A percentile compares a stretch with the other conserved stretches of the same genome.
Evolutionary conservation across 23 red algal genomes (phyloP).

Genomic region (Cyanidiococcus yangmingshanensis): DNA sequence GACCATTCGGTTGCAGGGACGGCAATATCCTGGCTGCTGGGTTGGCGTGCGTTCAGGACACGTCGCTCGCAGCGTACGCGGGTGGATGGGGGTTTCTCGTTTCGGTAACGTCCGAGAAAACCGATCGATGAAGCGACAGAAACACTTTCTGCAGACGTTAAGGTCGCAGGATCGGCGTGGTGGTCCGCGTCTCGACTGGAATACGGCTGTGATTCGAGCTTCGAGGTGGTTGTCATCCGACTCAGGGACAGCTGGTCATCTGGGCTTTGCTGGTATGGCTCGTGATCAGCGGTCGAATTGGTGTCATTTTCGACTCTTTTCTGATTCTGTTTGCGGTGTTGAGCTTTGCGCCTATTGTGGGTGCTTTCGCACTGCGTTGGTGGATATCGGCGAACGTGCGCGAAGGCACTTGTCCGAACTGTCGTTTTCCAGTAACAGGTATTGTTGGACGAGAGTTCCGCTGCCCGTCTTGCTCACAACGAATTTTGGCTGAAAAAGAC

Average conservation of each 20-base stretch:
- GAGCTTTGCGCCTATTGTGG: slow-evolving; percentile 49
- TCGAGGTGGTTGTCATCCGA: slow-evolving; percentile 45
- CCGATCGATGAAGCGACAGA: no score
- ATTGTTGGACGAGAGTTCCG: slow-evolving; percentile 40
- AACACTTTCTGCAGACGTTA: no score
- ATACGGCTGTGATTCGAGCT: neutral
- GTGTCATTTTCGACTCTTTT: slow-evolving; percentile 73
- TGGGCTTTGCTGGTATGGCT: slow-evolving; percentile 71
- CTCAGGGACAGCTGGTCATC: slow-evolving; percentile 42
- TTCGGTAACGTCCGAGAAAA: no score
- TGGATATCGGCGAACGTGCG: slow-evolving; percentile 50
- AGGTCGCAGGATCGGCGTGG: no score
- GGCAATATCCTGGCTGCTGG: no score
- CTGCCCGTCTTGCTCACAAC: slow-evolving; percentile 50
- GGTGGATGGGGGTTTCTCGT: no score
- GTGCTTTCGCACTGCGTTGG: slow-evolving; percentile 54
- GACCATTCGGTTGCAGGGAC: no score
- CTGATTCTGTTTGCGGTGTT: slow-evolving; percentile 54
- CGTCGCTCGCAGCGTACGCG: no score
- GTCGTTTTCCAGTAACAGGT: slow-evolving; percentile 41
- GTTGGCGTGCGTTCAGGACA: no score
- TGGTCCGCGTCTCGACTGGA: neutral
- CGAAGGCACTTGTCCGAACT: slow-evolving; percentile 56
- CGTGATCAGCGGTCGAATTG: slow-evolving; percentile 61
- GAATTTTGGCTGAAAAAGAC: slow-evolving; percentile 36